A percentile compares a stretch with the other conserved stretches of the same genome.
phyloP scores from a whole-genome alignment of 1,284 basidiomycete species.

The Ganoderma leucocontextum region DNA sequence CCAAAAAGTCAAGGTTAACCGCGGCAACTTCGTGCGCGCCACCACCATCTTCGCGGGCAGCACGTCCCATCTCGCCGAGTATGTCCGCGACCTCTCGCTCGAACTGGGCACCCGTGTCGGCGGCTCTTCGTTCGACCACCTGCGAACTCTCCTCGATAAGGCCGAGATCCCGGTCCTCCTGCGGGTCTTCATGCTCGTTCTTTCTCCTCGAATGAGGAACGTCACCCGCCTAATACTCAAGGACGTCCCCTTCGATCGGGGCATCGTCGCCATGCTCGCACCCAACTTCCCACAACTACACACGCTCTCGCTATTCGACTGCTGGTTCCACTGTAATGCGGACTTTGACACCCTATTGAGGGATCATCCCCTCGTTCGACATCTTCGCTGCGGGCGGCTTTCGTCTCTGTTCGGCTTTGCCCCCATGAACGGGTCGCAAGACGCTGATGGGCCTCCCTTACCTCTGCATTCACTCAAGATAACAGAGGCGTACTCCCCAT shows the following conservation, averaged over 20 bases:
- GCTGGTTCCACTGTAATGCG: conserved; percentile 28
- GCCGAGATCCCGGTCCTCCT: conserved; percentile 11
- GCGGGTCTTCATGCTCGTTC: conserved; percentile 20
- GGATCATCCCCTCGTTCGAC: conserved; percentile 22
- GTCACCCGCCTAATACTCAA: conserved; percentile 24
- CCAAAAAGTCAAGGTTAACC: conserved; percentile 17
- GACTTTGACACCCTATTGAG: conserved; percentile 25
- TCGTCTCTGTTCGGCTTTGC: conserved; percentile 23
- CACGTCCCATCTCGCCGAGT: conserved; percentile 14
- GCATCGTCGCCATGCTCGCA: conserved; percentile 19
- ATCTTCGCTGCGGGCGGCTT: conserved; percentile 27
- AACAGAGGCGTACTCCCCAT: conserved; percentile 30
- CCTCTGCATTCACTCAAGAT: conserved; percentile 26
- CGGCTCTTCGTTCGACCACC: background rate
- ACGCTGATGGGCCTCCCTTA: conserved; percentile 7
- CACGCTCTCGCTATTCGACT: conserved; percentile 28
- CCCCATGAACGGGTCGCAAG: background rate
- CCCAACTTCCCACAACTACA: conserved; percentile 21
- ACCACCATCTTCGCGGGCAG: conserved; percentile 17
- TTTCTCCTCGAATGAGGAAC: conserved; percentile 23
- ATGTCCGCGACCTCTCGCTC: conserved; percentile 27
- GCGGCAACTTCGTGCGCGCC: conserved; percentile 16
- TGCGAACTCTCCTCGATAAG: conserved; percentile 15
- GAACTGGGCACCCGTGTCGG: conserved; percentile 11
- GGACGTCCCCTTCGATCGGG: conserved; percentile 23